Conservation (phyloP, 805 yeast genomes). For the Cyberlindnera subsufficiens region DNA sequence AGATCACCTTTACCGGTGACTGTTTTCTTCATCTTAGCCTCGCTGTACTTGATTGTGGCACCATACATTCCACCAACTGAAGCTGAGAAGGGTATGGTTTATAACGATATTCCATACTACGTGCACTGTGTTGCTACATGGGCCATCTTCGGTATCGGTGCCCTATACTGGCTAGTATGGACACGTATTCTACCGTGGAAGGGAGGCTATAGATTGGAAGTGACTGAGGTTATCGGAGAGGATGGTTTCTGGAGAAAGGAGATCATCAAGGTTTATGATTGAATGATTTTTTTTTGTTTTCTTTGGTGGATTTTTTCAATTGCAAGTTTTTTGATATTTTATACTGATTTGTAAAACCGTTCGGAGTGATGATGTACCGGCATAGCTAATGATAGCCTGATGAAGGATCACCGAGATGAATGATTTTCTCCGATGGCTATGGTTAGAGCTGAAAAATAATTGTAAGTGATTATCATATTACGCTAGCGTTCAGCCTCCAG, state of each 20-base stretch:
- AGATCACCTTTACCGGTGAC: constrained; percentile 60
- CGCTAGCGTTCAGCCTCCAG: no score
- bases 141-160: constrained; percentile 66
- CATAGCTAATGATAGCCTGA: no score
- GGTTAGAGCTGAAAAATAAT: no score
- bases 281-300: no score
- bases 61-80: constrained; percentile 72
- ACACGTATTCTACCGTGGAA: constrained; percentile 48
- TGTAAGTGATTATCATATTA: no score
- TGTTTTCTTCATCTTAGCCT: constrained; percentile 56
- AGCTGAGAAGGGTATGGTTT: constrained; percentile 52
- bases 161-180: constrained; percentile 63
- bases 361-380: no score
- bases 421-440: background rate
- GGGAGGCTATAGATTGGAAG: constrained; percentile 46
- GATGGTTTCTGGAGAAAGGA: constrained; percentile 73
- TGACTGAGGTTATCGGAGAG: constrained; percentile 50
- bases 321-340: no score
- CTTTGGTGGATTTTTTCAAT: no score
- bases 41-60: constrained; percentile 64
- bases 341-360: no score
- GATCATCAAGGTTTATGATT: constrained; percentile 33
- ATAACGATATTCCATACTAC: constrained; percentile 68
- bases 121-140: constrained; percentile 78
- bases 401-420: no score